Percentiles rank a stretch among this genome's conserved stretches.
phyloP scores from a whole-genome alignment of 106 monocot species.

The Gastrodia elata region DNA sequence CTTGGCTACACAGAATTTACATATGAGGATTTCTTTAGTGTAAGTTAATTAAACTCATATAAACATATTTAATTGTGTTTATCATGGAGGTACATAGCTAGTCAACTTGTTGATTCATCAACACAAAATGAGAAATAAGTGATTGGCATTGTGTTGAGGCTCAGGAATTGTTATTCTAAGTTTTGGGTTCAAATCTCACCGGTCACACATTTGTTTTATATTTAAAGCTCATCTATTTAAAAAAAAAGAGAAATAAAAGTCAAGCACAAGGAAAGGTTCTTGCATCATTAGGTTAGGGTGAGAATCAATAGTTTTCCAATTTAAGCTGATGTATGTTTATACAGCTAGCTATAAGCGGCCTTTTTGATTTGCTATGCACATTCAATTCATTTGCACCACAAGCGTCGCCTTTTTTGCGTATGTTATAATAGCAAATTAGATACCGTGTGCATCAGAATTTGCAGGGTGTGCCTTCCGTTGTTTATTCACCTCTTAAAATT shows the following conservation, averaged over 20 bases:
- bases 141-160: no score
- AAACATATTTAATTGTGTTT: neutral
- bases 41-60: conserved; percentile 21
- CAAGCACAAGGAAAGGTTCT: neutral
- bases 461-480: no score
- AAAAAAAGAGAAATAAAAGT: neutral
- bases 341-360: neutral
- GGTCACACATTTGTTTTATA: no score
- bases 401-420: neutral
- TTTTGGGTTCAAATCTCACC: no score
- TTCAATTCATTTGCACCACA: neutral
- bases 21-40: conserved; percentile 93
- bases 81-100: neutral
- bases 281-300: neutral
- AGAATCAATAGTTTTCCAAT: neutral
- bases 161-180: no score
- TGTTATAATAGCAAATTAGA: neutral
- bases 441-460: neutral
- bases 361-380: neutral
- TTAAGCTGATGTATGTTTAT: neutral
- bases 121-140: neutral
- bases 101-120: neutral
- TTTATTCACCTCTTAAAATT: no score
- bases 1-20: conserved; percentile 98
- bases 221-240: neutral